Evolutionary conservation across 768 basidiomycete genomes (phyloP).

Genomic region (Amanita molliuscula): DNA sequence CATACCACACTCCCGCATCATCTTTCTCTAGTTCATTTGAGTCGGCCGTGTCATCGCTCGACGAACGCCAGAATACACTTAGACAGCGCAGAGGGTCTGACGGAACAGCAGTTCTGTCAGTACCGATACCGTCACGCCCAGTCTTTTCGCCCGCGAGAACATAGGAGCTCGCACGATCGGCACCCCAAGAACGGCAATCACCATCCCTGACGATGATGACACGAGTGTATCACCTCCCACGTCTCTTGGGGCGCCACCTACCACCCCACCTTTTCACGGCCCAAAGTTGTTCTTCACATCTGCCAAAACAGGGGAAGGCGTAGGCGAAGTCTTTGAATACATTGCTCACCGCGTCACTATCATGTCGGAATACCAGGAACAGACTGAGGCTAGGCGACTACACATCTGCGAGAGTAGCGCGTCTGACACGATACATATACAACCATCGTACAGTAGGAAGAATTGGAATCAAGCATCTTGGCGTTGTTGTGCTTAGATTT

Average conservation of each 20-base stretch:
- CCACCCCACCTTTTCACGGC: constrained; percentile 34
- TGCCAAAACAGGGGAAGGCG: constrained; percentile 70
- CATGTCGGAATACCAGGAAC: constrained; percentile 62
- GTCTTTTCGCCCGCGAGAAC: constrained; percentile 35
- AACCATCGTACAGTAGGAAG: background rate
- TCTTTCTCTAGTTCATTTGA: constrained; percentile 45
- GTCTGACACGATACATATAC: constrained; percentile 22
- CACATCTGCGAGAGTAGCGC: constrained; percentile 27
- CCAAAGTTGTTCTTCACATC: constrained; percentile 67
- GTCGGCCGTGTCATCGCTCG: constrained; percentile 38
- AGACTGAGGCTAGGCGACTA: constrained; percentile 33
- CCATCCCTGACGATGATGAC: background rate
- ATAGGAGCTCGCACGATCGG: background rate
- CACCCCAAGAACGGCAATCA: background rate
- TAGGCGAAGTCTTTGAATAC: constrained; percentile 68
- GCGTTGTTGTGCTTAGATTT: background rate
- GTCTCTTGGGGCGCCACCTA: constrained; percentile 10
- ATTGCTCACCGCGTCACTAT: constrained; percentile 51
- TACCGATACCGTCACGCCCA: constrained; percentile 49
- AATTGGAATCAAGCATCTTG: background rate
- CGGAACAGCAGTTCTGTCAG: constrained; percentile 36
- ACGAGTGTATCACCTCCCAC: background rate
- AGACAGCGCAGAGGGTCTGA: constrained; percentile 18
- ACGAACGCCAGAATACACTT: constrained; percentile 14
- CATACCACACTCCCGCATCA: constrained; percentile 74